Evolutionary conservation across 352 stramenopile genomes (phyloP), one percentile per base, ranked within the genome.

Genomic region (Phytophthora pistaciae): DNA sequence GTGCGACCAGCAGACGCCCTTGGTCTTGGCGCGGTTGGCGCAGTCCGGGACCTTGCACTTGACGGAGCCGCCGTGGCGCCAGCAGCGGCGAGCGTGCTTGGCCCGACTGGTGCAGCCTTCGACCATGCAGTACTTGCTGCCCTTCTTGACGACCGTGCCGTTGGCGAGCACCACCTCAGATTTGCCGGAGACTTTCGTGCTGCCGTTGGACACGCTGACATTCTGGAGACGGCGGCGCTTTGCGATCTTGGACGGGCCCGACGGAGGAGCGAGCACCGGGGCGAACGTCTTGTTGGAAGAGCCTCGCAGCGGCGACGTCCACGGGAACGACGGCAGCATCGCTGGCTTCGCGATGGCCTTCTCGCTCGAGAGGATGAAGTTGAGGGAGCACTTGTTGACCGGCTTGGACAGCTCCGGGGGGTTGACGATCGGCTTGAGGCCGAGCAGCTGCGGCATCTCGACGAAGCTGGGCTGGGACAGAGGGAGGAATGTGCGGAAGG

Each of bases 1-100:
- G 64, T 91, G 83, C 16, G 78, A 88, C 83, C 83, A 91, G 61
- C 83, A 91, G 6, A 91, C 74, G 11, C 83, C 83, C 50, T 86
- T 86, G 33, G 80, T 85, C 66, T 91, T 91, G 40, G 80, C 80
- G 48, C 80, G 80, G 66, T 91, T 91, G 5, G 68, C 57, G 46
- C 80, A 87, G 66, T 84, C 82, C 0, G 67, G 64, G 3, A 87
- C 67, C 25, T 86, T 90, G 77, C 85, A 92, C 58, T 88, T 82
- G 60, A 87, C 75, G 7, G 82, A 90, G 27, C 82, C 82, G 23
- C 82, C 82, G 71, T 91, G 83, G 18, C 80, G 78, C 82, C 82
- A 90, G 62, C 82, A 90, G 20, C 66, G 68, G 23, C 80, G 72
- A 7, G 76, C 77, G 55, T 88, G 76, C 63, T 90, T 90, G 60